phyloP scores from a whole-genome alignment of 2,329 filamentous ascomycete species.

The Pestalotiopsis sp. region DNA sequence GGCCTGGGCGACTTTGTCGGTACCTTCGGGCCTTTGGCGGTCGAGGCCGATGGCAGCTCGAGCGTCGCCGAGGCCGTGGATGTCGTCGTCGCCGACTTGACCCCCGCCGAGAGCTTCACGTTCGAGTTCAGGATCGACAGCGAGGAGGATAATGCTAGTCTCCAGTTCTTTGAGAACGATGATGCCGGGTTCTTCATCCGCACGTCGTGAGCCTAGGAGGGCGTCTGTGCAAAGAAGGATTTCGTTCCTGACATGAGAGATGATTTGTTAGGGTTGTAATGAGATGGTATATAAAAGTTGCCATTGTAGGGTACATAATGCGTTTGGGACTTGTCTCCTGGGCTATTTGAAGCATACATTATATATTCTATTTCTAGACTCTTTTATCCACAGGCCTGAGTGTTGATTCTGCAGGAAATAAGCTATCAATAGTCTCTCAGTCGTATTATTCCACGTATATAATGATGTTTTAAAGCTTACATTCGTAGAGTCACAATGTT shows the following conservation, averaged over 20 bases:
- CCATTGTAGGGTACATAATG: background rate
- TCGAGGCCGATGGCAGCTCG: too few species aligned
- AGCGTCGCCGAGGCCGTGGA: background rate
- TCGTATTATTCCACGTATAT: too few species aligned
- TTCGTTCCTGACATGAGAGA: background rate
- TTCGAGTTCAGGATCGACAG: conserved; percentile 6
- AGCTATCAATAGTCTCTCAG: too few species aligned
- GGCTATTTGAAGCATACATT: background rate
- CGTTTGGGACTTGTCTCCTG: background rate
- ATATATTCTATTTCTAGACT: background rate
- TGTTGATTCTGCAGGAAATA: too few species aligned
- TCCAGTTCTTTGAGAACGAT: conserved; percentile 6
- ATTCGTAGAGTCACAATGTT: too few species aligned
- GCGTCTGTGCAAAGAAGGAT: background rate
- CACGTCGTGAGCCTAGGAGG: background rate
- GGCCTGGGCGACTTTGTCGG: conserved; percentile 1
- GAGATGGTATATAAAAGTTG: too few species aligned
- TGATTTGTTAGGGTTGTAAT: background rate
- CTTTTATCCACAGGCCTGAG: background rate
- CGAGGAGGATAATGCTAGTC: background rate
- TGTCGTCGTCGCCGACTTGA: background rate
- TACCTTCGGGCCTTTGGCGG: background rate
- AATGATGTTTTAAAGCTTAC: too few species aligned
- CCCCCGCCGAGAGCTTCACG: background rate
- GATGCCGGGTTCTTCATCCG: conserved; percentile 1